Evolutionary conservation across 306 rosid genomes (phyloP).

Genomic region (Corylus heterophylla): DNA sequence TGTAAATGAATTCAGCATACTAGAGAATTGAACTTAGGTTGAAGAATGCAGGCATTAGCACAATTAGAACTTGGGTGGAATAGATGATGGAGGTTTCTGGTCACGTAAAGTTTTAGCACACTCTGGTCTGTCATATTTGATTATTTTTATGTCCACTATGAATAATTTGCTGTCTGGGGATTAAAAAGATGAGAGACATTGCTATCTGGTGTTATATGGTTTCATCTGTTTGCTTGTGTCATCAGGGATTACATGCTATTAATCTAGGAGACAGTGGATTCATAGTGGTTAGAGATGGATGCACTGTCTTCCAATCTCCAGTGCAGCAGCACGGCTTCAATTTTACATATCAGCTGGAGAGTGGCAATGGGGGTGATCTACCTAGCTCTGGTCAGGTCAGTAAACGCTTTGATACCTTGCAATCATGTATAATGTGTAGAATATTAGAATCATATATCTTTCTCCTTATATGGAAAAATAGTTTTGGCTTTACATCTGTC

Average conservation of each 20-base stretch:
- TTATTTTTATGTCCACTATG: background rate
- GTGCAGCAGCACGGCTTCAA: slow-evolving; percentile 88
- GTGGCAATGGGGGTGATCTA: slow-evolving; percentile 74
- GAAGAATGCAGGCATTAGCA: background rate
- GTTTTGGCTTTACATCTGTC: background rate
- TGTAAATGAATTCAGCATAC: background rate
- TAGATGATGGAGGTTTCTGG: slow-evolving; percentile 2
- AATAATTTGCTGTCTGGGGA: slow-evolving; percentile 13
- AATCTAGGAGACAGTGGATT: slow-evolving; percentile 97
- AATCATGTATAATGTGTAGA: slow-evolving; percentile 1
- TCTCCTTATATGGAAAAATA: background rate
- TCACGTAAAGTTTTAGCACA: background rate
- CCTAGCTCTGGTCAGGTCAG: slow-evolving; percentile 93
- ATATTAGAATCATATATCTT: background rate
- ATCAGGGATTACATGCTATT: slow-evolving; percentile 81
- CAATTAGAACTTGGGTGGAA: background rate
- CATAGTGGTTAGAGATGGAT: slow-evolving; percentile 80
- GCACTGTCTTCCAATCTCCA: slow-evolving; percentile 75
- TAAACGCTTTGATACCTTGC: slow-evolving; percentile 10
- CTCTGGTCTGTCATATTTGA: background rate
- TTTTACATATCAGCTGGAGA: slow-evolving; percentile 82
- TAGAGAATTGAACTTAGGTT: background rate
- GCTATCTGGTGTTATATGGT: slow-evolving; percentile 3
- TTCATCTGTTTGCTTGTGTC: slow-evolving; percentile 26
- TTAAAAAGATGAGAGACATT: slow-evolving; percentile 9